These are phyloP conservation scores for Trichoderma sp. DNA, from an alignment of 2,329 filamentous ascomycete species.

Conservation along the genomic window DNA sequence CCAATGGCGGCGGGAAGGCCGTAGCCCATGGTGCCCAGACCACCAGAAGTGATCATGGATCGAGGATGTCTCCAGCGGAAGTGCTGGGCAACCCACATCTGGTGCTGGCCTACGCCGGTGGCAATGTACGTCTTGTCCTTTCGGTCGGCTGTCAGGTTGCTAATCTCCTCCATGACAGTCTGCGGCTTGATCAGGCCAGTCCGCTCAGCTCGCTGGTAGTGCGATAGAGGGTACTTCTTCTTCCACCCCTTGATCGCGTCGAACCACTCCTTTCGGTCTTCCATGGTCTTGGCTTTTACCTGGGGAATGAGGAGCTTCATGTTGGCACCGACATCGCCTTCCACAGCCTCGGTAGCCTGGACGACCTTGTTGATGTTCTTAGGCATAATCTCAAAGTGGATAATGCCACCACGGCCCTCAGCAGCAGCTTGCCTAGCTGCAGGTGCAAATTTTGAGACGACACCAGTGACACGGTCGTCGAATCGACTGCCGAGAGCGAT, in stretches of 20 bases:
- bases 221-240: conserved; percentile 78
- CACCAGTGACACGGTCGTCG: conserved; percentile 89
- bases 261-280: conserved; percentile 81
- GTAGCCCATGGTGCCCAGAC: conserved; percentile 85
- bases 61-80: conserved; percentile 92
- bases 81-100: conserved; percentile 98
- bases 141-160: conserved; percentile 74
- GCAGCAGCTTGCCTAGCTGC: conserved; percentile 80
- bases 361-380: conserved; percentile 99
- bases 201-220: conserved; percentile 76
- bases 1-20: conserved; percentile 94
- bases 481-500: conserved; percentile 93
- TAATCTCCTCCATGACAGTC: conserved; percentile 86
- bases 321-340: conserved; percentile 86
- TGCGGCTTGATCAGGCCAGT: conserved; percentile 91
- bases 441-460: conserved; percentile 84
- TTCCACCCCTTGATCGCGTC: conserved; percentile 90
- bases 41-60: conserved; percentile 94
- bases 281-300: conserved; percentile 62
- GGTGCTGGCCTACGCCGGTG: conserved; percentile 94
- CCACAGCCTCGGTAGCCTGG: conserved; percentile 91
- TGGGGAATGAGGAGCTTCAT: conserved; percentile 73
- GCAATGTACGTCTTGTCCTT: conserved; percentile 86
- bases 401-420: conserved; percentile 87
- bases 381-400: conserved; percentile 98